Evolutionary conservation across 148 eudicot species (phyloP), one percentile per base, ranked within the genome.

Genomic region (Spergularia marina): DNA sequence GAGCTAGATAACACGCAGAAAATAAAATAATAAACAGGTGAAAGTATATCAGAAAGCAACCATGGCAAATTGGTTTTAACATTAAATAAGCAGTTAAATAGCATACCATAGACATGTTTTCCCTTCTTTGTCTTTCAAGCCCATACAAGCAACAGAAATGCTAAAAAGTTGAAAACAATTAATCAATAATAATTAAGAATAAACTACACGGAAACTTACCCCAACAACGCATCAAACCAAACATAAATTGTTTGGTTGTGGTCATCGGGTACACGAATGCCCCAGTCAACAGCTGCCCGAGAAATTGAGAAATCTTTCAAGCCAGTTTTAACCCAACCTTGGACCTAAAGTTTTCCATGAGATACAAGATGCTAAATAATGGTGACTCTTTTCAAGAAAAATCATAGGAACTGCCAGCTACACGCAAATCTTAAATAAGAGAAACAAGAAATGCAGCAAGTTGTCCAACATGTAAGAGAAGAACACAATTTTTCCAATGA

Each of bases 261-360:
- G 74, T 85, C 87, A 60, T 75, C 72, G 30, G 87, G 87, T 73
- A 85, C 85, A 63, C 71, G 81, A 74, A 85, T 82, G 52, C 87
- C 87, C 87, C 87, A 85, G 58, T 85, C 85, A 60, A 85, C 87
- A 59, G 79, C 77, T 66, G 87, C 87, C 72, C 87, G 76, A 34
- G 87, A 85, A 36, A 85, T 85, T 53, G 87, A 85, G 64, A 85
- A 85, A 74, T 85, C 87, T 64, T 68, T 82, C 79, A 85, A 61
- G 41, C 87, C 87, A 77, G 58, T 79, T 72, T 77, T 82, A 53
- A 85, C 52, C 87, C 87, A 85, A 56, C 83, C 78, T 79, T 85
- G 87, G 54, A 85, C 87, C 87, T 85, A 74, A 55, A 16, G 11
- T 74, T 52, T 40, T 17, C 14, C 67, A 67, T 53, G 44, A 65